Percentiles rank a stretch among this genome's conserved stretches.
Conservation (phyloP, 1,284 basidiomycete species). For the Irpex rosettiformis region DNA sequence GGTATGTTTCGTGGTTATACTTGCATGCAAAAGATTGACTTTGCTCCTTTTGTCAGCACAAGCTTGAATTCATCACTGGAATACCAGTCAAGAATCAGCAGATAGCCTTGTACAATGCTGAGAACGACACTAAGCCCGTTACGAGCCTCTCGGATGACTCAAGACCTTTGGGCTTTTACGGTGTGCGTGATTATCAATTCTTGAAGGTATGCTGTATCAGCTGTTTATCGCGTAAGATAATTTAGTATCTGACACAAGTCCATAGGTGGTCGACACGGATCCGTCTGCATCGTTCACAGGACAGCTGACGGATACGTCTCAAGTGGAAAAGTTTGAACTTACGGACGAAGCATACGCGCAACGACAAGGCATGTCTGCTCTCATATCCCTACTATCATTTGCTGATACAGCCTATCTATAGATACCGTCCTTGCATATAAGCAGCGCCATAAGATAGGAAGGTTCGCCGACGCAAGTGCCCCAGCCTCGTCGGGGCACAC, state of each 20-base stretch:
- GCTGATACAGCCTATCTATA: conserved; percentile 26
- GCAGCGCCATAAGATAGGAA: conserved; percentile 84
- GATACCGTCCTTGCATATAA: conserved; percentile 93
- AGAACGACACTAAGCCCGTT: conserved; percentile 49
- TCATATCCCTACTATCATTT: neutral
- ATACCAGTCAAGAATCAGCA: conserved; percentile 73
- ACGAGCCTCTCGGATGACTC: conserved; percentile 63
- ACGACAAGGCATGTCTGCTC: conserved; percentile 55
- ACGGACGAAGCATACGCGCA: conserved; percentile 80
- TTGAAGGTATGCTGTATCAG: conserved; percentile 55
- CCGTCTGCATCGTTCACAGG: conserved; percentile 72
- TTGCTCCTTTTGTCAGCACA: conserved; percentile 50
- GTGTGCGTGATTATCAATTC: conserved; percentile 64
- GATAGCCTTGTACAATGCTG: conserved; percentile 62
- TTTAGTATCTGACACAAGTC: neutral
- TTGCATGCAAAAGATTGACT: neutral
- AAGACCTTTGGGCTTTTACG: conserved; percentile 71
- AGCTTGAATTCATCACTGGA: conserved; percentile 90
- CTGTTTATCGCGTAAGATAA: neutral
- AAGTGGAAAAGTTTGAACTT: conserved; percentile 93
- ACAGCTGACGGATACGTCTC: conserved; percentile 79
- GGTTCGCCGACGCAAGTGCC: conserved; percentile 61
- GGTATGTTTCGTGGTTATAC: conserved; percentile 36
- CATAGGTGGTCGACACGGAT: conserved; percentile 75
- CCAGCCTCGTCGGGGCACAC: conserved; percentile 30